Evolutionary conservation across 192 early-diverging fungal genomes (phyloP), one percentile per base, ranked within the genome.

Genomic region (Glomus cerebriforme): DNA sequence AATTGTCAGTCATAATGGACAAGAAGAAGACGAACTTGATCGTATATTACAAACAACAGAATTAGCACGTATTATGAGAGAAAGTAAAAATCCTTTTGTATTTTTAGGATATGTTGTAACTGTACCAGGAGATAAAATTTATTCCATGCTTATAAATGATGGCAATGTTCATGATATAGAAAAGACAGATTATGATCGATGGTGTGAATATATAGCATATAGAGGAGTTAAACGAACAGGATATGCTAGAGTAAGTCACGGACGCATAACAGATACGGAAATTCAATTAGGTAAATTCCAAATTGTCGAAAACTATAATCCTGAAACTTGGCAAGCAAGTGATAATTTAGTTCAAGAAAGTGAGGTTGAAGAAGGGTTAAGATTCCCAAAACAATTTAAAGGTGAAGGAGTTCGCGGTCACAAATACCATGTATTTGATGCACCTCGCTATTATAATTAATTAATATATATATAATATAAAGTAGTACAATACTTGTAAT

Each of bases 91-190:
- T 76, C 93, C 93, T 26, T 90, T 95, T 79, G 83, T 95, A 29
- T 95, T 95, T 81, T 83, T 92, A 29, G 93, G 93, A 17, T 95
- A 95, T 72, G 93, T 95, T 17, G 93, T 95, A 19, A 93, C 92
- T 27, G 87, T 88, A 69, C 92, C 93, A 22, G 87, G 88, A 12
- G 81, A 90, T 47, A 82, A 83, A 15, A 84, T 89, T 76, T 93
- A 95, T 82, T 82, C 86, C 39, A 79, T 91, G 13, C 82, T 95
- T 60, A 91, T 91, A 80, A 72, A 88, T 43, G 88, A 86, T 60
- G 92, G 91, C 47, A 83, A 87, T 79, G 87, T 95, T 17, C 87
- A 92, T 80, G 93, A 95, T 82, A 89, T 95, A 67, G 93, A 95
- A 80, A 85, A 88, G 8, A 87, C 91, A 0, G 93, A 95, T 78